phyloP scores from a whole-genome alignment of 257 asterid genomes.

The Gentiana dahurica region DNA sequence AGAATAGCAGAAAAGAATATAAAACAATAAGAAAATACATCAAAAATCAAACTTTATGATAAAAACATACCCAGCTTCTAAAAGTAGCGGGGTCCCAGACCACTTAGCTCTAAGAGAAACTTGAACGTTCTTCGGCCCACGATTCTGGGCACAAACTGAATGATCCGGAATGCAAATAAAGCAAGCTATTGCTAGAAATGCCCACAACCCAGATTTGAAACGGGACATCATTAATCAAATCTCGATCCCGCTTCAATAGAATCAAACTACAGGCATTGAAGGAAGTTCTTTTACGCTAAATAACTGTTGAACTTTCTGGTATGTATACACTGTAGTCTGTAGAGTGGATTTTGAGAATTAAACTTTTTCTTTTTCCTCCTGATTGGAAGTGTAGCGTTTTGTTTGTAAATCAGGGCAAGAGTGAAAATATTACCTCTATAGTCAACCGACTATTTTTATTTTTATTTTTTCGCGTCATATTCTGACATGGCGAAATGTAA shows the following conservation, averaged over 20 bases:
- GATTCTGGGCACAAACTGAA: slow-evolving; percentile 43
- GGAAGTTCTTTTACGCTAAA: slow-evolving; percentile 4
- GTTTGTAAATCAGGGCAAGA: neutral
- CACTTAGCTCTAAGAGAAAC: slow-evolving; percentile 96
- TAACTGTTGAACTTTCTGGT: slow-evolving; percentile 10
- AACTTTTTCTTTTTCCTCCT: neutral
- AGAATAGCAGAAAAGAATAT: neutral
- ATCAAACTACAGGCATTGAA: slow-evolving; percentile 27
- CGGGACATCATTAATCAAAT: slow-evolving; percentile 41
- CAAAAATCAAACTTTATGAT: neutral
- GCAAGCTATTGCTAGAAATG: slow-evolving; percentile 26
- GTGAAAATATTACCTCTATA: neutral
- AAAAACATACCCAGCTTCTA: slow-evolving; percentile 81
- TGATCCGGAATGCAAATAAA: slow-evolving; percentile 25
- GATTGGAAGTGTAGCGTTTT: neutral
- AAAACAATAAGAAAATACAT: slow-evolving; percentile 3
- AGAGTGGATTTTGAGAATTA: neutral
- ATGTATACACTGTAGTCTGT: neutral
- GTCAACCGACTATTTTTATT: neutral
- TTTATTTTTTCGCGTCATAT: slow-evolving; percentile 8
- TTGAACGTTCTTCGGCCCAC: slow-evolving; percentile 87
- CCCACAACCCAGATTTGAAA: slow-evolving; percentile 57
- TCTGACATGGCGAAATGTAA: slow-evolving; percentile 12
- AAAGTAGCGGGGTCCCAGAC: slow-evolving; percentile 84
- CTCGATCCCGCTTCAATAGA: slow-evolving; percentile 17